Base-by-base conservation (phyloP, 352 stramenopile species). In the Bremia lactucae region DNA sequence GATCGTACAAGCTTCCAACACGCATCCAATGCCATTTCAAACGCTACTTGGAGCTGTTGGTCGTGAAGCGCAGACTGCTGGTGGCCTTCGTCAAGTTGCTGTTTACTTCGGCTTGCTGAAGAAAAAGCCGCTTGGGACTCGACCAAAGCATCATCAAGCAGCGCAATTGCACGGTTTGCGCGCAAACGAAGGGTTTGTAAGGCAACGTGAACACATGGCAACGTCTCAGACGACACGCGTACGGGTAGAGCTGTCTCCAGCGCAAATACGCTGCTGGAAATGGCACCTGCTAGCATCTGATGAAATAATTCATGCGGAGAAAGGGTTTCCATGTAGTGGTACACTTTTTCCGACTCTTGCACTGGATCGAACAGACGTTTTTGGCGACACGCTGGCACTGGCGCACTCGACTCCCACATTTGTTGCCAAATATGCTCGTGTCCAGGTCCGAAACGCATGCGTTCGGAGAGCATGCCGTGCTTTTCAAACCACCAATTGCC, bases 291-390 rank as follows among this genome's bases (percentile, higher is more conserved):
- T 9, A 87, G 59, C 64, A 86, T 84, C 49, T 91, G 78, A 23
- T 86, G 74, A 31, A 91, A 85, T 33, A 91, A 68, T 28, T 87
- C 74, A 33, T 81, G 67, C 0, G 76, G 73, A 4, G 73, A 72
- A 13, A 91, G 64, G 2, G 75, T 91, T 50, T 91, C 78, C 33
- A 91, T 59, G 42, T 87, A 88, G 44, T 91, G 71, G 29, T 76
- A 87, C 4, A 91, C 39, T 45, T 87, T 87, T 42, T 91, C 78
- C 2, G 78, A 78, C 43, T 91, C 78, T 15, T 80, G 62, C 0
- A 79, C 41, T 2, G 75, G 68, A 45, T 87, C 71, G 41, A 91
- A 91, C 31, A 87, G 47, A 9, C 55, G 49, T 16, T 79, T 83
- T 40, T 91, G 78, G n/a, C 68, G 77, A 37, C 43, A 67, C 13